Percentiles rank a stretch among this genome's conserved stretches.
Conservation (phyloP, 495 filamentous ascomycete species). For the Neurospora tetraspora region DNA sequence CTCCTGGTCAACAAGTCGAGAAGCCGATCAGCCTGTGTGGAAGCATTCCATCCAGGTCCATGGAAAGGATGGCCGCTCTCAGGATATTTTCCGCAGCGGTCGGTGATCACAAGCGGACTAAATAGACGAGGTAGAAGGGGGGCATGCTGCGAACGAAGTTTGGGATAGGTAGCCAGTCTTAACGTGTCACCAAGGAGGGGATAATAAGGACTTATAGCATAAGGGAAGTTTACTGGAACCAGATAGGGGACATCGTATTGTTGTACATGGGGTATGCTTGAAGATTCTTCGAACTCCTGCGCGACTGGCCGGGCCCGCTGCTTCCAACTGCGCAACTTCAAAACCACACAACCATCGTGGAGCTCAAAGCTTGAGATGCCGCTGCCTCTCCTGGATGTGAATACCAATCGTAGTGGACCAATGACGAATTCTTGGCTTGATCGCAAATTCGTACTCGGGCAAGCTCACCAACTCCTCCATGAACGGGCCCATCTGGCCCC, state of each 20-base stretch:
- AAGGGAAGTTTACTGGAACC: background rate
- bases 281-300: background rate
- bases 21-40: background rate
- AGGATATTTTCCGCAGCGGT: background rate
- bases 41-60: background rate
- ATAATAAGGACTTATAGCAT: background rate
- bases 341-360: background rate
- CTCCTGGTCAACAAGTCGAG: background rate
- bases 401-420: constrained; percentile 11
- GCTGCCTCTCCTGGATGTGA: constrained; percentile 13
- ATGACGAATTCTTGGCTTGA: constrained; percentile 10
- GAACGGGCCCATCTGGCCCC: constrained; percentile 20
- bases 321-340: too few relatives aligned
- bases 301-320: too few relatives aligned
- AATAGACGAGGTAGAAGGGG: background rate
- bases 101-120: background rate
- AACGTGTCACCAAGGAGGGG: background rate
- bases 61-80: background rate
- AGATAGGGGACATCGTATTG: background rate
- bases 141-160: background rate
- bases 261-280: background rate
- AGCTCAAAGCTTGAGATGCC: background rate
- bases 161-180: background rate
- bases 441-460: constrained; percentile 28
- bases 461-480: constrained; percentile 22